These are phyloP conservation scores for Saccharomycopsis sp. DNA, from an alignment of 805 yeast genomes.

Conservation along the genomic window DNA sequence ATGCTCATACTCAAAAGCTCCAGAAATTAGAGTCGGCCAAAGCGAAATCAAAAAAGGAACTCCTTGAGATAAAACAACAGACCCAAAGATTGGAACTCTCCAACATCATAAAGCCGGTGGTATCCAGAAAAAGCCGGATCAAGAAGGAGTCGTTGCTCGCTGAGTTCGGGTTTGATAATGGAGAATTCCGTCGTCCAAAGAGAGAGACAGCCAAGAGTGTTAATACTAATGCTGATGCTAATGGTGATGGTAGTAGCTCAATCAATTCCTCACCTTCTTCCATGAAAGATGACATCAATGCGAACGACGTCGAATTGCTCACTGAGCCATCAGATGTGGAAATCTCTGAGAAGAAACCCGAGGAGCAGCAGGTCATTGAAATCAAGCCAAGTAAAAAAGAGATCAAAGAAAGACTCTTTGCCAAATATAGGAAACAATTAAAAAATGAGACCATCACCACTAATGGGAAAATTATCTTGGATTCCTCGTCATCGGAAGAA, in stretches of 20 bases:
- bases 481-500: slow-evolving; percentile 2
- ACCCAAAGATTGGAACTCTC: slow-evolving; percentile 16
- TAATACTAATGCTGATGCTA: not conserved
- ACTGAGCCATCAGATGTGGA: slow-evolving; percentile 17
- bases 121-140: slow-evolving; percentile 14
- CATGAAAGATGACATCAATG: not conserved
- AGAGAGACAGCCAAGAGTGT: not conserved
- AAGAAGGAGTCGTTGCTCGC: slow-evolving; percentile 11
- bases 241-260: not conserved
- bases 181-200: slow-evolving; percentile 7
- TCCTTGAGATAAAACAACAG: slow-evolving; percentile 18
- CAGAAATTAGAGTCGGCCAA: not conserved
- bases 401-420: not conserved
- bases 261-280: not conserved
- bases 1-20: not conserved
- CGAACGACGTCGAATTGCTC: slow-evolving; percentile 7
- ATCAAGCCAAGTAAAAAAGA: not conserved
- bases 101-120: slow-evolving; percentile 14
- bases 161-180: slow-evolving; percentile 17
- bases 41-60: slow-evolving; percentile 9
- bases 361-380: not conserved
- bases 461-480: slow-evolving; percentile 13
- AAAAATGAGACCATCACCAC: slow-evolving; percentile 5
- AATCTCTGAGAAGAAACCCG: not conserved
- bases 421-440: slow-evolving; percentile 1